phyloP scores from a whole-genome alignment of 1,284 basidiomycete genomes.

The Waitea zeae region DNA sequence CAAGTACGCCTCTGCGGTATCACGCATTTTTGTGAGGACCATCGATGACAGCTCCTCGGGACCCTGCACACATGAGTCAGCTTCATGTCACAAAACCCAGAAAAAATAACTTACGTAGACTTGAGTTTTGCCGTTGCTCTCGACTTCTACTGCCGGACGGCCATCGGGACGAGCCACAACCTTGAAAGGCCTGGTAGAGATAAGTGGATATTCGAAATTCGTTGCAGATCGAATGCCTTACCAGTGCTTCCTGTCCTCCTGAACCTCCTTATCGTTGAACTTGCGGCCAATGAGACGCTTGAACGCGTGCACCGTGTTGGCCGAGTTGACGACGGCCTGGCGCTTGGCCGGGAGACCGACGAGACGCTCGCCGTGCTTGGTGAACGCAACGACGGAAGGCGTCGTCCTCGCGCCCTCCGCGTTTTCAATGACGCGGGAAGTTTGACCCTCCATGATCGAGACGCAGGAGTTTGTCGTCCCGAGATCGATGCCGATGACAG shows the following conservation, averaged over 20 bases:
- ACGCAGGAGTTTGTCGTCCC: conserved; percentile 89
- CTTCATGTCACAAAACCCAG: neutral
- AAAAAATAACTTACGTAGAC: conserved; percentile 33
- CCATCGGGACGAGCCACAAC: conserved; percentile 58
- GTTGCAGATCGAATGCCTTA: conserved; percentile 17
- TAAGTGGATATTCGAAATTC: conserved; percentile 23
- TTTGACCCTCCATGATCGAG: conserved; percentile 91
- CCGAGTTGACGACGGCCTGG: conserved; percentile 93
- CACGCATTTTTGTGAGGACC: conserved; percentile 87
- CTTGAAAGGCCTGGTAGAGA: no score
- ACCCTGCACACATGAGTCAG: conserved; percentile 24
- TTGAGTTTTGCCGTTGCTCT: conserved; percentile 53
- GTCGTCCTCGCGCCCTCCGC: conserved; percentile 95
- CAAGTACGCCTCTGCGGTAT: conserved; percentile 85
- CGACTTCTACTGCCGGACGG: conserved; percentile 64
- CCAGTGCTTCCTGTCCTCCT: conserved; percentile 79
- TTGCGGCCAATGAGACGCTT: conserved; percentile 95
- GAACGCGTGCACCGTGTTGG: conserved; percentile 89
- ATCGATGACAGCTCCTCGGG: conserved; percentile 74
- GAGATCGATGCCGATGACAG: conserved; percentile 74
- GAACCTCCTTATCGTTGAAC: conserved; percentile 86
- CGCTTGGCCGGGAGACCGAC: conserved; percentile 96
- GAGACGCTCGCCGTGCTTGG: conserved; percentile 85
- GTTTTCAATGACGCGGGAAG: conserved; percentile 92
- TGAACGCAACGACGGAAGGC: conserved; percentile 96